Base-by-base conservation (phyloP, 495 filamentous ascomycete species). In the Aspergillus affinis region DNA sequence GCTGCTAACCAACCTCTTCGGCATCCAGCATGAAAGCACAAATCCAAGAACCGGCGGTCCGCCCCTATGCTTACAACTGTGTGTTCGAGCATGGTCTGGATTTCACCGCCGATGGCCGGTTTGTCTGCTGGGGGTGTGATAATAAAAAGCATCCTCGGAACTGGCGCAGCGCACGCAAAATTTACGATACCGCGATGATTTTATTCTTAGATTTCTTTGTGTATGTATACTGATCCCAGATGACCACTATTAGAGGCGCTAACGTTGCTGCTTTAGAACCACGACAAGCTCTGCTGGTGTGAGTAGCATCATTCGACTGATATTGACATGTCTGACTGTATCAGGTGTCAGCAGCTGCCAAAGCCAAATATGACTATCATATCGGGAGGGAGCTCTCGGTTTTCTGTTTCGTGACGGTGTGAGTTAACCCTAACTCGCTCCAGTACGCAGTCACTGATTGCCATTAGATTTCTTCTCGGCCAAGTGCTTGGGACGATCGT, bases 401-500 rank as follows among this genome's bases (percentile, higher is more conserved):
- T 5, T 71, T 74, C 30, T 21, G 70, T 7, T 72, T 69, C 44
- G 65, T 72, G 36, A 69, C 69, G 18, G 45, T 68, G 72, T 74
- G 12, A 46, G 71, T 59, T 8, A n/a, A 51, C 26, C 0, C 54
- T 47, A 15, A 59, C 17, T 53, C 29, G 36, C n/a, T 23, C 17
- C 1, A 41, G 9, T 10, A 41, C 6, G 36, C 36, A 17, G 36
- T 17, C 3, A 17, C 12, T 18, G 47, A 4, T 58, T 61, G 66
- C 51, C 17, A 10, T 13, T 51, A 77, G 66, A 48, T 81, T 76
- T 58, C 64, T 73, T 2, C 58, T 83, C 2, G 78, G 75, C 0
- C 80, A 83, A 66, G 72, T 62, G 9, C n/a, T 81, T 23, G 80
- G 77, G 3, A 76, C 74, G 8, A 62, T 83, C 27, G 55, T 82